These are phyloP conservation scores for Adansonia madagascariensis DNA, from an alignment of 441 rosid species.

Conservation along the genomic window DNA sequence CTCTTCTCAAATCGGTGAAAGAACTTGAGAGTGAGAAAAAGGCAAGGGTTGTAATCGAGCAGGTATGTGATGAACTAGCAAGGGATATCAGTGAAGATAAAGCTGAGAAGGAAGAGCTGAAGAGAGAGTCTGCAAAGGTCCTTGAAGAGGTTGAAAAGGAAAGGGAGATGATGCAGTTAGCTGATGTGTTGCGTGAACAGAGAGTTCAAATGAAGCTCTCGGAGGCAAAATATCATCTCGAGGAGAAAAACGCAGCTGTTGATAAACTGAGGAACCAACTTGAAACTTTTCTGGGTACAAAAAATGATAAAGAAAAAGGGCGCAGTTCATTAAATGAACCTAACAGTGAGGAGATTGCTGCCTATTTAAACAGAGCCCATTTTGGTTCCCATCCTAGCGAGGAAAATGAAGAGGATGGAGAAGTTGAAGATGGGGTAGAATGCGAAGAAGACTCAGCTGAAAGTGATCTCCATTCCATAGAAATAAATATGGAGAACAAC, in stretches of 20 bases:
- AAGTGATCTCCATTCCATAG: slow-evolving; percentile 88
- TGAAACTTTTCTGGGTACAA: slow-evolving; percentile 72
- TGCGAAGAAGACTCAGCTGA: slow-evolving; percentile 67
- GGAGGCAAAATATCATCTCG: slow-evolving; percentile 76
- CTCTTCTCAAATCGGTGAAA: slow-evolving; percentile 67
- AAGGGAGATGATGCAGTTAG: slow-evolving; percentile 82
- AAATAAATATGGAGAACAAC: slow-evolving; percentile 67
- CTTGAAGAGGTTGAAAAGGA: slow-evolving; percentile 78
- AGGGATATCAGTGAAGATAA: slow-evolving; percentile 66
- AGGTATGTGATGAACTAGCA: slow-evolving; percentile 83
- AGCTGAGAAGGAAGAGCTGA: slow-evolving; percentile 67
- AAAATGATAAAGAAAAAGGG: slow-evolving; percentile 61
- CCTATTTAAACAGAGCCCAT: slow-evolving; percentile 53
- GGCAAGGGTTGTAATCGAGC: slow-evolving; percentile 74
- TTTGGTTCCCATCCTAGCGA: slow-evolving; percentile 46
- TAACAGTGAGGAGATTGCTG: slow-evolving; percentile 55
- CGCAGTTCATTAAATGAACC: slow-evolving; percentile 41
- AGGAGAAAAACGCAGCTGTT: slow-evolving; percentile 81
- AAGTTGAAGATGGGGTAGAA: slow-evolving; percentile 62
- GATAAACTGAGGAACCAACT: slow-evolving; percentile 82
- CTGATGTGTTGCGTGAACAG: slow-evolving; percentile 72
- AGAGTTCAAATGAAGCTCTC: slow-evolving; percentile 80
- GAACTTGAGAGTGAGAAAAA: slow-evolving; percentile 89
- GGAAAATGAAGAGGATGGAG: slow-evolving; percentile 60
- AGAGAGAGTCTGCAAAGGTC: slow-evolving; percentile 66